Base-by-base conservation (phyloP, 1,284 basidiomycete genomes). In the Apiotrichum porosum region DNA sequence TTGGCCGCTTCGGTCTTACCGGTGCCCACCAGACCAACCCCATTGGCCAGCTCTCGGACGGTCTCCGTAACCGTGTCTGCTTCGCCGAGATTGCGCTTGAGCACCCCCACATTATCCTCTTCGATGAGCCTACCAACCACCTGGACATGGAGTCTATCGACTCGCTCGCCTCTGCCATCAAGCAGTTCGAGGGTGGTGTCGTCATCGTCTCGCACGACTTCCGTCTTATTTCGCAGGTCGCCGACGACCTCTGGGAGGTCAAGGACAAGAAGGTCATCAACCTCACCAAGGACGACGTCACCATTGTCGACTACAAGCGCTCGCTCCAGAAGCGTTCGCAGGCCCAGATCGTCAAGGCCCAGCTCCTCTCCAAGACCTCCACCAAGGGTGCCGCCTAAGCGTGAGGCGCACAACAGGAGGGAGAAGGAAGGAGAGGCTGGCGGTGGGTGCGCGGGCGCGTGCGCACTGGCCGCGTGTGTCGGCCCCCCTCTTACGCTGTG, bases 121-220 rank as follows among this genome's bases (percentile, higher is more conserved):
- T 94, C 47, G 87, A 78, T 54, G 75, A 76, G 68, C 79, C 78
- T 52, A 80, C 79, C 42, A 80, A 80, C 65, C 78, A 80, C 66
- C 68, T 80, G 62, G 76, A 78, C 61, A 75, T 73, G 65, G 83
- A 80, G 51, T 94, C 91, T 17, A 97, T 97, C 71, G 93, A 97
- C 71, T 92, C 95, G 4, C 81, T 98, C 37, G 94, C 93, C 6
- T 72, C 75, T 26, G 93, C 94, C 42, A 97, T 98, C 79, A 95
- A 95, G 76, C 88, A 88, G 69, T 98, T 92, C 71, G 86, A 90
- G 68, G 94, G 95, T 54, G 94, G 94, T 70, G 95, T 97, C 42
- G 94, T 95, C 55, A 94, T 95, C 66, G 91, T 95, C 56, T 94
- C 91, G 38, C 92, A 95, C 79, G 90, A 95, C 74, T 95, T 95